Evolutionary conservation across 192 early-diverging fungal genomes (phyloP).

Genomic region (Entomortierella lignicola): DNA sequence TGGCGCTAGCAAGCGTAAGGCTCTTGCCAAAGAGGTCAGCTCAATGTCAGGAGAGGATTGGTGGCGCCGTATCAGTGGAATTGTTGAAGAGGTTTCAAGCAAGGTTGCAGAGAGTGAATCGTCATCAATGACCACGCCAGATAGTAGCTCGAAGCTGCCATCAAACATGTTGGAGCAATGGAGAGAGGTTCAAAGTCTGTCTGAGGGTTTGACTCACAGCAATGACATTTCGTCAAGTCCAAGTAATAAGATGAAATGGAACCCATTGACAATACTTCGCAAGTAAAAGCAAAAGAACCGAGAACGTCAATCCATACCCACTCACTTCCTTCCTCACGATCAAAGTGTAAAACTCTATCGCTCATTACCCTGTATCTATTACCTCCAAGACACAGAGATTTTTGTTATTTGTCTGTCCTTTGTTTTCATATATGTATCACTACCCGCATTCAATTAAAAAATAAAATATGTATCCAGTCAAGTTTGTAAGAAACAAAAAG

Average conservation of each 20-base stretch:
- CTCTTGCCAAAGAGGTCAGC: slow-evolving; percentile 26
- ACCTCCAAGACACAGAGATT: too few relatives aligned
- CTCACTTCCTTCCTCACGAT: too few relatives aligned
- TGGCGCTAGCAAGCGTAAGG: slow-evolving; percentile 25
- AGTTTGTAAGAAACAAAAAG: neutral
- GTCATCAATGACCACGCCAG: neutral
- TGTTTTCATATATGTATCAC: neutral
- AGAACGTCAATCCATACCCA: neutral
- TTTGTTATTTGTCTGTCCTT: neutral
- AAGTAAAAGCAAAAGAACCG: slow-evolving; percentile 11
- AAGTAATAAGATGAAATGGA: slow-evolving; percentile 24
- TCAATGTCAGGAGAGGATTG: slow-evolving; percentile 15
- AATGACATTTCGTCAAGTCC: slow-evolving; percentile 6
- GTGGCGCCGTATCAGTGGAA: slow-evolving; percentile 47
- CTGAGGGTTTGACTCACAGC: slow-evolving; percentile 4
- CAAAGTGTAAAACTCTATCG: too few relatives aligned
- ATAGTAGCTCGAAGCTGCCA: slow-evolving; percentile 13
- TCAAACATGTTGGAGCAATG: slow-evolving; percentile 21
- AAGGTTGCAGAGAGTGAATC: slow-evolving; percentile 5
- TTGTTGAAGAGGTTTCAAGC: slow-evolving; percentile 18
- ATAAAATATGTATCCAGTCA: too few relatives aligned
- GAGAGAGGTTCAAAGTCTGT: slow-evolving; percentile 36
- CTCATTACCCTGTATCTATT: too few relatives aligned
- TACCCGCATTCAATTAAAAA: neutral
- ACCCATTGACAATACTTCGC: slow-evolving; percentile 41